Base-by-base conservation (phyloP, 2,329 filamentous ascomycete species). In the Fusarium globosum region DNA sequence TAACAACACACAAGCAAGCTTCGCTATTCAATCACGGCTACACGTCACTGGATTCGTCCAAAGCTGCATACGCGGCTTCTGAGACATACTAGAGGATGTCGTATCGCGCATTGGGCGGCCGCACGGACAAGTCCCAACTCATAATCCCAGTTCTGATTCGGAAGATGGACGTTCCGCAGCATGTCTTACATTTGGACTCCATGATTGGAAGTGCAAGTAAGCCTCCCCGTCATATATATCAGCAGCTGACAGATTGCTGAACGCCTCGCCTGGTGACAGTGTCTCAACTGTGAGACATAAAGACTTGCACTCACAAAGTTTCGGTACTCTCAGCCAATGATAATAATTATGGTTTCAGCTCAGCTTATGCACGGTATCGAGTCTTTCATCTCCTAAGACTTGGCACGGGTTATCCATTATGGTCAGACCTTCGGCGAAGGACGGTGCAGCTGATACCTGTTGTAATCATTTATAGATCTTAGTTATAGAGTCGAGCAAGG, bases 241-340 rank as follows among this genome's bases (percentile, higher is more conserved):
- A 28, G 8, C 8, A 28, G 13, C 26, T 20, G 26, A 21, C 5
- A 28, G 8, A 28, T 4, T 28, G 8, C 11, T 28, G 0, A 28
- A 11, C 43, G 28, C 43, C 28, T 20, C 18, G 18, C 26, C 13
- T 1, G 26, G 8, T 1, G 7, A 28, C 18, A 46, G 11, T 28
- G 20, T 33, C 28, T 33, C 4, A 0, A 16, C 2, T 7, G 0
- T 6, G 6, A n/a, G 46, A 49, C 46, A 33, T 12, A 1, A 14
- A 33, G 18, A 7, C 13, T 46, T 46, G 12, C 8, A 20, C 13
- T 14, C 18, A 15, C 26, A 18, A 43, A 13, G 38, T 15, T 14
- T 13, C 21, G 10, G n/a, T 7, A 18, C 12, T 7, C 23, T 23
- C 7, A 16, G 8, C 45, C 20, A 21, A n/a, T 33, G 20, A n/a